phyloP scores from a whole-genome alignment of 1,284 basidiomycete genomes.

The Boletus austroedulis region DNA sequence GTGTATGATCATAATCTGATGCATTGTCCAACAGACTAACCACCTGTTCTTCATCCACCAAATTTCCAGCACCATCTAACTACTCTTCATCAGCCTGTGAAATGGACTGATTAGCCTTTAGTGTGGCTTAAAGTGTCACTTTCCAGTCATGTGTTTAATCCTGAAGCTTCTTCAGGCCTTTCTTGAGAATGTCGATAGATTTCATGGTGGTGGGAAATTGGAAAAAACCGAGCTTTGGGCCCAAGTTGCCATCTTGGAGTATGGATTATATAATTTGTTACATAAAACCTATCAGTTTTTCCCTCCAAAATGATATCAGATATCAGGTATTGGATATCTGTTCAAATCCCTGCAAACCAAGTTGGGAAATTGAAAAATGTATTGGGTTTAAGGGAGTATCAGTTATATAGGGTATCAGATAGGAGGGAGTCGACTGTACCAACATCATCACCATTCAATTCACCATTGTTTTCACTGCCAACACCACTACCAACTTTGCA shows the following conservation, averaged over 20 bases:
- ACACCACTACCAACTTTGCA: no score
- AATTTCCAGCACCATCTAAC: conserved; percentile 3
- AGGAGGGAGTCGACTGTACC: conserved; percentile 8
- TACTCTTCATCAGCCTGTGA: conserved; percentile 6
- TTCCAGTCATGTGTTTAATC: not conserved
- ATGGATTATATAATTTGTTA: no score
- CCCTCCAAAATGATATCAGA: no score
- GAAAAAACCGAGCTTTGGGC: not conserved
- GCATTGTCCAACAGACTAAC: no score
- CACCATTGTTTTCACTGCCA: no score
- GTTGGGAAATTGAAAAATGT: conserved; percentile 11
- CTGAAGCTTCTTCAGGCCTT: conserved; percentile 2
- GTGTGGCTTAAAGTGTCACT: not conserved
- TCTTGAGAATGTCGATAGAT: conserved; percentile 2
- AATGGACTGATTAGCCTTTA: not conserved
- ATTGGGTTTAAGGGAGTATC: conserved; percentile 15
- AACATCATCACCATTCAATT: no score
- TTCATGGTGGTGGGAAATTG: conserved; percentile 1
- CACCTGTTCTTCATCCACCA: conserved; percentile 10
- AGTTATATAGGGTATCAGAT: not conserved
- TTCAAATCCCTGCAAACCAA: conserved; percentile 9
- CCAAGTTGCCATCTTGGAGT: not conserved
- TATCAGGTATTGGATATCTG: not conserved
- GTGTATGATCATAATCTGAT: no score
- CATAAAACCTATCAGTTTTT: no score